Conservation (phyloP, 768 basidiomycete genomes). For the Boletus insuetus region DNA sequence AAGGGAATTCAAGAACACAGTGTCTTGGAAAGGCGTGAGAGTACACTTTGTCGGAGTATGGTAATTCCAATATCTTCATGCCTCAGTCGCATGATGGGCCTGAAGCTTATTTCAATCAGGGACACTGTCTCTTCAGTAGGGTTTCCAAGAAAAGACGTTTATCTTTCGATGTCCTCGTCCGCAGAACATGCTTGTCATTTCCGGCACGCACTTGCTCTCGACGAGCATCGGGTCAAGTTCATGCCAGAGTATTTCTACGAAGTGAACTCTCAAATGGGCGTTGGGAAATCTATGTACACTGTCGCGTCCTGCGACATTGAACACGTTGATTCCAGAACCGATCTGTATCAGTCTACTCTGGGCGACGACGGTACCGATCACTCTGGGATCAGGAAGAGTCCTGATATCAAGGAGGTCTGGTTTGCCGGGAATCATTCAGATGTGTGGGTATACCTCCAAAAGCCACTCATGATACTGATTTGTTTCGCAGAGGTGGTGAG, state of each 20-base stretch:
- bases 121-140: slow-evolving; percentile 14
- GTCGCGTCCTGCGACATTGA: too few relatives aligned
- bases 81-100: background rate
- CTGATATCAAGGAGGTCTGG: slow-evolving; percentile 14
- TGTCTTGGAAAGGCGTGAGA: slow-evolving; percentile 13
- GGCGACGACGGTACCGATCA: too few relatives aligned
- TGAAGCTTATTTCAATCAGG: background rate
- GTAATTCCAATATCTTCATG: slow-evolving; percentile 9
- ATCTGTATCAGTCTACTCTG: too few relatives aligned
- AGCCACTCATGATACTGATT: background rate
- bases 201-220: slow-evolving; percentile 14
- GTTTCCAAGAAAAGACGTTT: slow-evolving; percentile 1
- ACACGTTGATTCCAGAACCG: too few relatives aligned
- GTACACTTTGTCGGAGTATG: slow-evolving; percentile 37
- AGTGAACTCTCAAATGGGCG: background rate
- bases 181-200: slow-evolving; percentile 11
- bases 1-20: slow-evolving; percentile 40
- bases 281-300: background rate
- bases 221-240: slow-evolving; percentile 15
- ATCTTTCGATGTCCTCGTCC: slow-evolving; percentile 2
- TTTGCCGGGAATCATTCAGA: slow-evolving; percentile 9
- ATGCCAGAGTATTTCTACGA: slow-evolving; percentile 12
- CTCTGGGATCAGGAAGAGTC: background rate
- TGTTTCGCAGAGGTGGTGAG: slow-evolving; percentile 1
- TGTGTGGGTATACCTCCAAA: slow-evolving; percentile 1